Evolutionary conservation across 805 yeast genomes (phyloP).

Genomic region (Barnettozyma populi): DNA sequence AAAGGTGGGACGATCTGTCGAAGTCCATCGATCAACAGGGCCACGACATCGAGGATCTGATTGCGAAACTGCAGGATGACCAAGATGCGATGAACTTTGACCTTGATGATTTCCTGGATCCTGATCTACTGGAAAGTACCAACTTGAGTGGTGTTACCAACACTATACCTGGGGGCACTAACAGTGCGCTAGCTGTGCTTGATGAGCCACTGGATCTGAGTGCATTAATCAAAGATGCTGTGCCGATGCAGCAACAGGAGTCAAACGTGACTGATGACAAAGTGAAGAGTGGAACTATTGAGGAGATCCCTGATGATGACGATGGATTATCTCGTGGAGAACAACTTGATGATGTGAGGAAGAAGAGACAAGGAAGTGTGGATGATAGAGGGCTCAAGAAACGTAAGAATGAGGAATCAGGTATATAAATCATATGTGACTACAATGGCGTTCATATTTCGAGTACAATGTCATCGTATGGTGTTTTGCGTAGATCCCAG

Average conservation of each 20-base stretch:
- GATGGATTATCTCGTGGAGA: not conserved
- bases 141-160: not conserved
- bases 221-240: not conserved
- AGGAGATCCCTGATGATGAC: not conserved
- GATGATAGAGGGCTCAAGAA: not conserved
- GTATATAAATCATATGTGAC: not conserved
- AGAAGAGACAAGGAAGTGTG: not conserved
- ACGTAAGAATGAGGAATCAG: not conserved
- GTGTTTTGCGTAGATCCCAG: too few species aligned
- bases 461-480: too few species aligned
- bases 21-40: slow-evolving; percentile 2
- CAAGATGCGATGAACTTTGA: not conserved
- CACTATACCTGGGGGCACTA: not conserved
- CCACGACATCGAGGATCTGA: slow-evolving; percentile 3
- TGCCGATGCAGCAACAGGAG: not conserved
- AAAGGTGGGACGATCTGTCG: not conserved
- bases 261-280: not conserved
- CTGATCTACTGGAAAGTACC: not conserved
- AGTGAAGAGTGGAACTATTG: not conserved
- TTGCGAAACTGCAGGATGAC: not conserved
- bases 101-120: not conserved
- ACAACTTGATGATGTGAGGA: not conserved
- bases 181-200: not conserved
- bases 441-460: not conserved
- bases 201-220: not conserved